Base-by-base conservation (phyloP, 768 basidiomycete species). In the Cystobasidiopsis lactophilus region DNA sequence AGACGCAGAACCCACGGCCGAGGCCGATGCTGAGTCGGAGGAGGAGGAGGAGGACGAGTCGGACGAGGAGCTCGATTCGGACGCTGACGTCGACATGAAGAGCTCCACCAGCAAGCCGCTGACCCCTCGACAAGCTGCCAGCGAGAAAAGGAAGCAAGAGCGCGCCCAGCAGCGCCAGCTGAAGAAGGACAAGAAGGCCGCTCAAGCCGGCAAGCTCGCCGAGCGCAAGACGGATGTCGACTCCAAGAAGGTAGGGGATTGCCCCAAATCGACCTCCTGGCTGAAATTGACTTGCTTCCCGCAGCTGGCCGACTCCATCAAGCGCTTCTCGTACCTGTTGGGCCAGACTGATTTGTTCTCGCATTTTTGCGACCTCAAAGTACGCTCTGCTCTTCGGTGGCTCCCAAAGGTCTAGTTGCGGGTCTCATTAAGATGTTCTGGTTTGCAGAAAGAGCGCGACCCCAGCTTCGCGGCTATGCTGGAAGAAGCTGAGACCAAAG, bases 261-360 rank as follows among this genome's bases (percentile, higher is more conserved):
- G 29, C 26, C 35, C 13, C 24, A 10, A n/a, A 24, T 24, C 18
- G 24, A 40, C 3, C 35, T 27, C 9, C 9, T 24, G n/a, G 31
- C 27, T 27, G 11, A n/a, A 21, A 49, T 27, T 14, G 18, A 3
- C 33, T 27, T 9, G n/a, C 41, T 16, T 53, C 16, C 37, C 40
- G 21, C 58, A 95, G 85, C 74, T 88, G 38, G 70, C 84, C 19
- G 89, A 95, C 63, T 85, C 88, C 10, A 83, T 95, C 56, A 96
- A 96, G 66, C 80, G 88, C 18, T 96, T 95, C 64, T 84, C 83
- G 2, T 96, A 95, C 67, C 76, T 96, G n/a, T 74, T 98, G 1
- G 93, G 93, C 7, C 89, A 98, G 66, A 96, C 91, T 0, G 93
- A 96, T 59, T 73, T 96, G 19, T 98, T 98, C 73, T 85, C 86